Evolutionary conservation across 352 stramenopile genomes (phyloP).

Genomic region (Phytophthora cactorum): DNA sequence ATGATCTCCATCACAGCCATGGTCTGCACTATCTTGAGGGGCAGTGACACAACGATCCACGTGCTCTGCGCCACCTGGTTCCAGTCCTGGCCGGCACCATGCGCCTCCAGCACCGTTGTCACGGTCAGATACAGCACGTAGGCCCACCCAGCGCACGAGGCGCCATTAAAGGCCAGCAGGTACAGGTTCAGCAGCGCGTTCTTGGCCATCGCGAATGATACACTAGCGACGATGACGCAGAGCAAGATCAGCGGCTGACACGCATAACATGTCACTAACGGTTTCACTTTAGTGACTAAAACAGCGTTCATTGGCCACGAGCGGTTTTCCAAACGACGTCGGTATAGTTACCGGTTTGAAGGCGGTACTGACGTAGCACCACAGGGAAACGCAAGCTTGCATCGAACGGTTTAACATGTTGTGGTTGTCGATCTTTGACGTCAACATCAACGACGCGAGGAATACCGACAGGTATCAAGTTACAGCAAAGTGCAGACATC

Average conservation of each 20-base stretch:
- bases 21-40: conserved; percentile 92
- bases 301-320: conserved; percentile 22
- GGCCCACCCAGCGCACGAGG: conserved; percentile 72
- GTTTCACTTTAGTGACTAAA: conserved; percentile 2
- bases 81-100: conserved; percentile 61
- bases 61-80: conserved; percentile 48
- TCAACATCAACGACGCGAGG: conserved; percentile 6
- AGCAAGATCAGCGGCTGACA: conserved; percentile 19
- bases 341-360: conserved; percentile 10
- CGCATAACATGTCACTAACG: conserved; percentile 11
- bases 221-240: conserved; percentile 22
- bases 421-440: background rate
- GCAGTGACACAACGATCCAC: conserved; percentile 63
- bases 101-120: conserved; percentile 48
- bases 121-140: conserved; percentile 76
- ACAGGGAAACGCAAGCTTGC: conserved; percentile 7
- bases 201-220: conserved; percentile 63
- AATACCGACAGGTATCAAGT: background rate
- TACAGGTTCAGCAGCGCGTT: conserved; percentile 75
- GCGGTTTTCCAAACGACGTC: background rate
- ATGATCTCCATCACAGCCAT: conserved; percentile 96
- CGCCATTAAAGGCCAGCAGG: conserved; percentile 75
- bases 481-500: conserved; percentile 24
- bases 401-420: conserved; percentile 6
- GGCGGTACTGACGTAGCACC: conserved; percentile 9